Base-by-base conservation (phyloP, 148 eudicot species). In the Nepenthes mirabilis region DNA sequence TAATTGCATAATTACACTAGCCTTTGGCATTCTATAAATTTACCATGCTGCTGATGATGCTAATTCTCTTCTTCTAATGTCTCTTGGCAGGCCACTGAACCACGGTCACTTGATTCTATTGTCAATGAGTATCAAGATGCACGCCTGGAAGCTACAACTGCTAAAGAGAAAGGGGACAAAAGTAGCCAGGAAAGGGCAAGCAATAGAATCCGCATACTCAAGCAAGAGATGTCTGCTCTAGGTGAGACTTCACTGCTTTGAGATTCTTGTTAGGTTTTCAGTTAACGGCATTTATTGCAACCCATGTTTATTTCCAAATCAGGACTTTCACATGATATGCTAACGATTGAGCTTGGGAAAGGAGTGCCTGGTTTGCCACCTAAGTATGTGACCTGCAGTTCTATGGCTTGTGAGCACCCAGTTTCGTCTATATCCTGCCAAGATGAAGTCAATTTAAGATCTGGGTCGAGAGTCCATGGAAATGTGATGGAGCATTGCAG, bases 101-200 rank as follows among this genome's bases (percentile, higher is more conserved):
- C 81, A 61, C 83, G 82, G 63, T 65, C 73, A 64, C 59, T 52
- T 67, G 91, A 88, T 55, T 56, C 78, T 58, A 74, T 93, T 74
- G 66, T 84, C 47, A 60, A 71, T 53, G 98, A 93, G 53, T 93
- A 85, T 71, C 83, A 77, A 37, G 70, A 68, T 72, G 96, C 98
- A 62, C 83, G 88, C 64, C 35, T 78, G 68, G 88, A 86, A 77
- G 98, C 98, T 67, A 57, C 76, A 68, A 68, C 66, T 65, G 94
- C 98, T 60, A 93, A 93, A 82, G 82, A 76, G 52, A 82, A 77
- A 75, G 72, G 76, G 56, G 98, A 93, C 88, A 93, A 79, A 69
- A 71, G 66, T 63, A 66, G 79, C 63, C 91, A 88, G 67, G 82
- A 88, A 73, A 73, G 75, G 63, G 96, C 96, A 53, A 84, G 98